phyloP scores from a whole-genome alignment of 371 early-diverging fungal genomes.

The Umbelopsis sp. region DNA sequence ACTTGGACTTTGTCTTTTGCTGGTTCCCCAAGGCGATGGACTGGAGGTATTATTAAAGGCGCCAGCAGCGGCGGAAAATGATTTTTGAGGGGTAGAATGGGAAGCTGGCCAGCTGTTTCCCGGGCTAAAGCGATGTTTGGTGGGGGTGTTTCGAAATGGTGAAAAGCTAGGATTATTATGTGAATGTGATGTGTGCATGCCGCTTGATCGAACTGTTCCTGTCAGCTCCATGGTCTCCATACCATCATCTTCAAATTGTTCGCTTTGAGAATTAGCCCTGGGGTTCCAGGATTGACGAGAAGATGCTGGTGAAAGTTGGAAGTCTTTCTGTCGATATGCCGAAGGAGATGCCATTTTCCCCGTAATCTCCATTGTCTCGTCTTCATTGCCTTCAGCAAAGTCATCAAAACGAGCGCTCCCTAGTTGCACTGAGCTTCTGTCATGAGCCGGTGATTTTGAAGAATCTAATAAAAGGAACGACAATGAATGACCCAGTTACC shows the following conservation, averaged over 20 bases:
- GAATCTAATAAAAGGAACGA: background rate
- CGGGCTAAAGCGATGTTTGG: background rate
- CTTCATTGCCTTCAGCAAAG: background rate
- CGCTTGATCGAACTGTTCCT: background rate
- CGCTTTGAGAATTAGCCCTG: background rate
- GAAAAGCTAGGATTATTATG: background rate
- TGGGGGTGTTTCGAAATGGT: background rate
- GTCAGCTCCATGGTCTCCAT: slow-evolving; percentile 12
- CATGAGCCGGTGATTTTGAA: background rate
- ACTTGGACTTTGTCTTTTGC: background rate
- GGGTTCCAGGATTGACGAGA: background rate
- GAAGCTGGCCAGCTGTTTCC: slow-evolving; percentile 6
- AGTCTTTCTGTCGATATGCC: background rate
- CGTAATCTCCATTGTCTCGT: slow-evolving; percentile 6
- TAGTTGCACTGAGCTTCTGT: background rate
- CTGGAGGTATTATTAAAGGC: background rate
- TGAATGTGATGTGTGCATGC: background rate
- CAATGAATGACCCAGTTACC: no score
- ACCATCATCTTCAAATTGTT: background rate
- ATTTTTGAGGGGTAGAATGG: slow-evolving; percentile 2
- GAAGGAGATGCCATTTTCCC: background rate
- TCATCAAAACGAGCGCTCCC: background rate
- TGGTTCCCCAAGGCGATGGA: slow-evolving; percentile 6
- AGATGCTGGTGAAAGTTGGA: background rate
- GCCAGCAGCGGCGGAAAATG: background rate